These are phyloP conservation scores for Penicillium manginii DNA, from an alignment of 495 filamentous ascomycete species.

Conservation along the genomic window DNA sequence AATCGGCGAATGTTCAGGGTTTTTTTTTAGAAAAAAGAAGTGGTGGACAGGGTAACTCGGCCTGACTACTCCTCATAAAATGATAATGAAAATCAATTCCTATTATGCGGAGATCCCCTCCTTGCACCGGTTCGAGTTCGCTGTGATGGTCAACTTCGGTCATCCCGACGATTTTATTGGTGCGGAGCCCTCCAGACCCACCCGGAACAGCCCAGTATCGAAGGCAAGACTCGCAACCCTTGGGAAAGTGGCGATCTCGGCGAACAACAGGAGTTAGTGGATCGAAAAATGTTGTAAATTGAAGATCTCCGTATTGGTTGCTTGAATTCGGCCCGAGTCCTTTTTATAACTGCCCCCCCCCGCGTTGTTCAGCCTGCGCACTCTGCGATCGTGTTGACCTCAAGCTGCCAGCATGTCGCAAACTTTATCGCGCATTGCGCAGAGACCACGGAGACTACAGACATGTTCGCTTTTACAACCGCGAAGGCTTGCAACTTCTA, in stretches of 20 bases:
- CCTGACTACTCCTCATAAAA: not conserved
- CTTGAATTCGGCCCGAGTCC: not conserved
- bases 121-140: not conserved
- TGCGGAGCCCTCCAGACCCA: slow-evolving; percentile 13
- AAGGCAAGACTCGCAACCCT: not conserved
- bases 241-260: slow-evolving; percentile 13
- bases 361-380: not conserved
- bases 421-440: not conserved
- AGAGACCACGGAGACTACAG: not conserved
- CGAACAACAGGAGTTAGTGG: not conserved
- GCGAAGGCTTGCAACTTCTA: not conserved
- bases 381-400: not conserved
- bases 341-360: not conserved
- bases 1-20: too few species aligned
- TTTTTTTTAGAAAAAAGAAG: too few species aligned
- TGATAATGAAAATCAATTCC: too few species aligned
- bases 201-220: slow-evolving; percentile 7
- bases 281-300: not conserved
- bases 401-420: slow-evolving; percentile 2
- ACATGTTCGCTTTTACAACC: not conserved
- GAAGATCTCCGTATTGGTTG: not conserved
- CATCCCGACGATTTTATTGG: not conserved
- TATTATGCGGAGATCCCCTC: not conserved
- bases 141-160: not conserved
- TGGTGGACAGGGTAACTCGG: too few species aligned